These are phyloP conservation scores for Wallemia hederae DNA, from an alignment of 1,284 basidiomycete species.

Conservation along the genomic window DNA sequence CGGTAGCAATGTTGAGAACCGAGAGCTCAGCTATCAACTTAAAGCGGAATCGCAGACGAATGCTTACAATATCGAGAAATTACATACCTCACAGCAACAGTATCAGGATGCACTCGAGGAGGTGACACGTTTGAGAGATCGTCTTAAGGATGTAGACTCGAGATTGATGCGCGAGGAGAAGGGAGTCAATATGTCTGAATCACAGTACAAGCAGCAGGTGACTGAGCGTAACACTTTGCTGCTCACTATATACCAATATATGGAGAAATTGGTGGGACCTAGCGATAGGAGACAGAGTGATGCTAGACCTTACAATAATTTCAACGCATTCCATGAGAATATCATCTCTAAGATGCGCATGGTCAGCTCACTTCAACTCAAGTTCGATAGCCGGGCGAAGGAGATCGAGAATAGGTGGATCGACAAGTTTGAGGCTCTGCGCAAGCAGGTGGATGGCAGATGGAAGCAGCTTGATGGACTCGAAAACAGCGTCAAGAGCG, in stretches of 20 bases:
- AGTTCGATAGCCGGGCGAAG: slow-evolving; percentile 62
- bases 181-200: slow-evolving; percentile 35
- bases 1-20: slow-evolving; percentile 32
- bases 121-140: slow-evolving; percentile 25
- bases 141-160: slow-evolving; percentile 44
- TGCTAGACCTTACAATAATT: slow-evolving; percentile 3
- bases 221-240: slow-evolving; percentile 75
- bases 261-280: slow-evolving; percentile 73
- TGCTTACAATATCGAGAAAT: slow-evolving; percentile 51
- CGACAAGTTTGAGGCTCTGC: slow-evolving; percentile 44
- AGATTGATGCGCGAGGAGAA: slow-evolving; percentile 59
- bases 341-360: slow-evolving; percentile 60
- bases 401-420: slow-evolving; percentile 40
- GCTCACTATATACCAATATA: slow-evolving; percentile 72
- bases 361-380: slow-evolving; percentile 47
- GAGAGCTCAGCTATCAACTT: slow-evolving; percentile 43
- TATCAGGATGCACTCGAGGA: slow-evolving; percentile 35
- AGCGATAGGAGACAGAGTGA: slow-evolving; percentile 46
- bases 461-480: slow-evolving; percentile 87
- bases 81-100: slow-evolving; percentile 7
- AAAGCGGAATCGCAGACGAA: slow-evolving; percentile 55
- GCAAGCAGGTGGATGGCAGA: slow-evolving; percentile 56
- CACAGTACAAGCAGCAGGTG: slow-evolving; percentile 58
- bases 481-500: slow-evolving; percentile 54
- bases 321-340: slow-evolving; percentile 48